These are phyloP conservation scores for Tetrahymena malaccensis DNA, from an alignment of 73 alveolate species.

Conservation along the genomic window DNA sequence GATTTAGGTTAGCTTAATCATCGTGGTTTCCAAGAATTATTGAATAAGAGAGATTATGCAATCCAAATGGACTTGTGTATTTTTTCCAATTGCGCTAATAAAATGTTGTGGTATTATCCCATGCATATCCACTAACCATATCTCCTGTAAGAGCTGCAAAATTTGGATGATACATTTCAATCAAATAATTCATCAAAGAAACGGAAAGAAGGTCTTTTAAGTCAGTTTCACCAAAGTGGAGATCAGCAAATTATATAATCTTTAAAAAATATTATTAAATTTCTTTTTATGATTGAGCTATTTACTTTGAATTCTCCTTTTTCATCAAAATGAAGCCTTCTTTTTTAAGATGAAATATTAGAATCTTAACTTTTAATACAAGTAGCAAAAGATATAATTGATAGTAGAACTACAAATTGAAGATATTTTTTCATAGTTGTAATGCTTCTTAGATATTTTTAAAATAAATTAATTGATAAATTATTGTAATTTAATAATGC, in stretches of 20 bases:
- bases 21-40: constrained; percentile 60
- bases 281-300: not conserved
- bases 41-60: constrained; percentile 37
- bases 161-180: constrained; percentile 43
- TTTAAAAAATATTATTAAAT: not conserved
- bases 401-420: not conserved
- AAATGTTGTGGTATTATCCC: constrained; percentile 48
- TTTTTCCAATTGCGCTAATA: constrained; percentile 11
- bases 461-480: no score
- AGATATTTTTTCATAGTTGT: not conserved
- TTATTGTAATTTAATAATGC: not conserved
- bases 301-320: not conserved
- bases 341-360: not conserved
- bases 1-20: constrained; percentile 45
- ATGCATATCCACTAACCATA: constrained; percentile 54
- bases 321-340: not conserved
- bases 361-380: not conserved
- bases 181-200: not conserved
- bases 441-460: no score
- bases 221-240: not conserved
- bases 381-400: not conserved
- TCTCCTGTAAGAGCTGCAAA: constrained; percentile 53
- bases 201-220: not conserved
- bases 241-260: not conserved
- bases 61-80: constrained; percentile 18